Evolutionary conservation across 2,329 filamentous ascomycete genomes (phyloP).

Genomic region (Aaosphaeria pasadenensis): DNA sequence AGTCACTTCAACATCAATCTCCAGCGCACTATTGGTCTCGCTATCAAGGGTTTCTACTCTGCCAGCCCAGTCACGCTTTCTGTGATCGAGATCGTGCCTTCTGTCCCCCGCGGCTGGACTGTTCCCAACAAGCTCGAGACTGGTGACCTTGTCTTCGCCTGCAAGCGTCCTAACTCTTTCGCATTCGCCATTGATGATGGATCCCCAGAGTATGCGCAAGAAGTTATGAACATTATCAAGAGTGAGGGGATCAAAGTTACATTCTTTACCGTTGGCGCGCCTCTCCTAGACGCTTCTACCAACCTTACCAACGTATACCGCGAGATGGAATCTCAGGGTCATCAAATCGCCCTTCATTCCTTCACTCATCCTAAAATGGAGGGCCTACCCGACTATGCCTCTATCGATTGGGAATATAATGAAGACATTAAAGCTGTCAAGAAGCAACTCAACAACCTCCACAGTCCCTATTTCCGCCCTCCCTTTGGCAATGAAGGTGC

Average conservation of each 20-base stretch:
- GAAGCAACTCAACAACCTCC: constrained; percentile 32
- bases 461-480: constrained; percentile 61
- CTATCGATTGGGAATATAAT: constrained; percentile 62
- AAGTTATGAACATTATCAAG: constrained; percentile 60
- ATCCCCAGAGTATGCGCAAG: constrained; percentile 56
- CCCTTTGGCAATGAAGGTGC: constrained; percentile 68
- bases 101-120: constrained; percentile 50
- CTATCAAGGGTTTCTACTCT: constrained; percentile 64
- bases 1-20: constrained; percentile 64
- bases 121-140: constrained; percentile 61
- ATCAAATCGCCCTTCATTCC: constrained; percentile 67
- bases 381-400: constrained; percentile 49
- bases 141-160: constrained; percentile 60
- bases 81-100: constrained; percentile 59
- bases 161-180: constrained; percentile 66
- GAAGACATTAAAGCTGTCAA: constrained; percentile 54
- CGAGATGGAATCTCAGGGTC: constrained; percentile 60
- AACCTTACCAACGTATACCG: constrained; percentile 64
- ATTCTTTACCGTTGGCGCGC: constrained; percentile 67
- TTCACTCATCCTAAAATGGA: constrained; percentile 69
- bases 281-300: constrained; percentile 56
- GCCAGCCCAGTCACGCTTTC: constrained; percentile 50
- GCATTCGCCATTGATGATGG: constrained; percentile 73
- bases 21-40: constrained; percentile 55
- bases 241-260: constrained; percentile 63